Percentiles rank a stretch among this genome's conserved stretches.
Evolutionary conservation across 495 filamentous ascomycete species (phyloP).

Genomic region (Aspergillus funiculosus): DNA sequence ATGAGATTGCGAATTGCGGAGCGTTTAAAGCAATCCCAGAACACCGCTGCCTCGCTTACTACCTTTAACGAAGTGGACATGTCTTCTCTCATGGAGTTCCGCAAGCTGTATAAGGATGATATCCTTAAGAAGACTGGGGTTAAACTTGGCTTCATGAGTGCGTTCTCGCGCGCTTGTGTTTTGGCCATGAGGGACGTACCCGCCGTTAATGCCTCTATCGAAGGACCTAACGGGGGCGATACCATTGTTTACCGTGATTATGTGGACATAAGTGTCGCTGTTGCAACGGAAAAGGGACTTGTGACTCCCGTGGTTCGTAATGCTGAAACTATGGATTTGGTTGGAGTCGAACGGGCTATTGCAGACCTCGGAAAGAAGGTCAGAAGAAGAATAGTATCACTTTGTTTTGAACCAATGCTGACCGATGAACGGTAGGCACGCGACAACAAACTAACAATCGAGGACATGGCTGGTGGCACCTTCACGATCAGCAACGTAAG

Average conservation of each 20-base stretch:
- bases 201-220: constrained; percentile 95
- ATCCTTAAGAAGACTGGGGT: constrained; percentile 92
- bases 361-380: constrained; percentile 95
- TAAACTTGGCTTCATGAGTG: constrained; percentile 98
- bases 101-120: constrained; percentile 94
- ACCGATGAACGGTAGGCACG: constrained; percentile 55
- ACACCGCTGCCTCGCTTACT: constrained; percentile 93
- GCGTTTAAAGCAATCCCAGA: constrained; percentile 97
- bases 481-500: constrained; percentile 96
- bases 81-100: constrained; percentile 95
- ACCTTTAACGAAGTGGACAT: constrained; percentile 99
- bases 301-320: constrained; percentile 97
- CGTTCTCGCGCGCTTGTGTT: constrained; percentile 86
- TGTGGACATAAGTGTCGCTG: constrained; percentile 94
- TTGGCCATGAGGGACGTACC: constrained; percentile 93
- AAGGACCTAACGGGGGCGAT: constrained; percentile 89
- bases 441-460: constrained; percentile 94
- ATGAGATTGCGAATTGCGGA: constrained; percentile 97
- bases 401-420: neutral
- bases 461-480: constrained; percentile 98
- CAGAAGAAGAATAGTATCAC: constrained; percentile 1
- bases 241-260: constrained; percentile 98
- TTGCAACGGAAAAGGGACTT: constrained; percentile 95
- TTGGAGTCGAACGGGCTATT: constrained; percentile 87
- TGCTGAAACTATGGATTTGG: constrained; percentile 75